These are phyloP conservation scores for Saccharomycopsis oosterbeekiorum DNA, from an alignment of 805 yeast genomes.

Conservation along the genomic window DNA sequence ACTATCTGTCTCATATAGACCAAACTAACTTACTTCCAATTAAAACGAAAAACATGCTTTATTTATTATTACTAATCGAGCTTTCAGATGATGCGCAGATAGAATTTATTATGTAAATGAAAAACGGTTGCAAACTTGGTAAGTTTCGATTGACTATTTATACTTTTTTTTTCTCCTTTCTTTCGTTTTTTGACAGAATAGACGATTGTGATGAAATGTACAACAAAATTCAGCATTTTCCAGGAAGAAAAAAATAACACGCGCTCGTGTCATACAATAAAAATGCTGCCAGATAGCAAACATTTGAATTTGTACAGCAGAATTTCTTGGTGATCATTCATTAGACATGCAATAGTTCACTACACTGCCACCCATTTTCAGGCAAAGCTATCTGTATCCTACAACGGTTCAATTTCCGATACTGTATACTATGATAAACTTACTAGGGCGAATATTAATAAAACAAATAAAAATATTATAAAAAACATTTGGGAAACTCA, in stretches of 20 bases:
- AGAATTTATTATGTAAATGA: no score
- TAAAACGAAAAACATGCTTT: slow-evolving; percentile 13
- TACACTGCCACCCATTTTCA: no score
- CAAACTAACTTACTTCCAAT: slow-evolving; percentile 14
- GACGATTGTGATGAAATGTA: neutral
- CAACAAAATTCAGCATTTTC: no score
- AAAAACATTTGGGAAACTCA: neutral
- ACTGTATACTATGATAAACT: no score
- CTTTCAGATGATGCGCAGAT: no score
- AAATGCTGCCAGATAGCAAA: neutral
- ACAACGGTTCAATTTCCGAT: no score
- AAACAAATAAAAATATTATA: neutral
- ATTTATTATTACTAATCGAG: no score
- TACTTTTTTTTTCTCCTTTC: no score
- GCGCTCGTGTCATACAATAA: neutral
- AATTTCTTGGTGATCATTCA: no score
- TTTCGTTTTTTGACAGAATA: neutral
- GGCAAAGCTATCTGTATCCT: no score
- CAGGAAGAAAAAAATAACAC: neutral
- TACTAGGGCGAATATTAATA: neutral
- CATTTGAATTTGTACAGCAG: neutral
- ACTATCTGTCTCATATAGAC: neutral
- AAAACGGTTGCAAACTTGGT: neutral
- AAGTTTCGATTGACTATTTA: neutral
- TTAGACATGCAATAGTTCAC: no score